Base-by-base conservation (phyloP, 208 protist genomes). In the Lotmaria passim region DNA sequence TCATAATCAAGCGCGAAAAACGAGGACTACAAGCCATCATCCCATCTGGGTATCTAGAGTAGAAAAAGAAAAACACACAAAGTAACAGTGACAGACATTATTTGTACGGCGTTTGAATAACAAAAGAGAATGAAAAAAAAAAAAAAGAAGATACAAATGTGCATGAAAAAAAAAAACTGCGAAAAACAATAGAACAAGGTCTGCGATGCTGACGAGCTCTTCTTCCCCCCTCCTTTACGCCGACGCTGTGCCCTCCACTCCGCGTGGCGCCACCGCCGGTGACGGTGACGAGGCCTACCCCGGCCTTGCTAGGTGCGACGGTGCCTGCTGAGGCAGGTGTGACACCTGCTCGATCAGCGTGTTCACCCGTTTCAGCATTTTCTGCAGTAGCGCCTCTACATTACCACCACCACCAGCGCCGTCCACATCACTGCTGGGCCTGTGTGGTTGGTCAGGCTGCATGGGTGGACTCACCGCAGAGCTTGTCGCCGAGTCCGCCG, bases 341-440 rank as follows among this genome's bases (percentile, higher is more conserved):
- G 55, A 52, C 21, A 76, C 44, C 55, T 76, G 53, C 14, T 76
- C 62, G 8, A 76, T 51, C 6, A 76, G 46, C 46, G 30, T 50
- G 12, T 65, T 65, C n/a, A 76, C 53, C 7, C 56, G 71, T 38
- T 44, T 23, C 56, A 76, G 53, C 46, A 65, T 51, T 39, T 63
- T 76, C 17, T 38, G 71, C 39, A 76, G 55, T 39, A 76, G 55
- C 36, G 31, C 71, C 71, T 65, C 62, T 17, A 76, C 55, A 2
- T 28, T 41, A 15, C 23, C 47, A n/a, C 53, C 17, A 26, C 44
- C 43, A 23, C 34, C 36, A 36, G 12, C 30, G 34, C 26, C 15
- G 21, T 68, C 62, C 14, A 4, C 38, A 7, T 52, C 48, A 4
- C 33, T 52, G 38, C 62, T 58, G 36, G 8, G 2, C 12, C 36